These are phyloP conservation scores for Cucurbita maxima DNA, from an alignment of 306 rosid species.

Conservation along the genomic window DNA sequence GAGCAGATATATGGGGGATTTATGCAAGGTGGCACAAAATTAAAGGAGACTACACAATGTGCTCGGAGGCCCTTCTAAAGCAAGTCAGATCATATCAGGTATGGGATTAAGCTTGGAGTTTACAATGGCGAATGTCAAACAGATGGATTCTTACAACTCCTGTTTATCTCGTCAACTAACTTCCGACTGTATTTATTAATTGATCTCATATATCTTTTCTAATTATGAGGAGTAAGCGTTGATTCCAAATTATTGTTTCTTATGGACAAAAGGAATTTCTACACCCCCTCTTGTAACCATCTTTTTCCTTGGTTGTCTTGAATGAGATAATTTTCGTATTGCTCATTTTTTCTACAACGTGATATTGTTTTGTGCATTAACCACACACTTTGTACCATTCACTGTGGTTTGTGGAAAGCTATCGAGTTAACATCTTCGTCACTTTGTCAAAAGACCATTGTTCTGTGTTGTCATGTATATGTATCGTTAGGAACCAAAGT, in stretches of 20 bases:
- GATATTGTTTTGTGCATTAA: background rate
- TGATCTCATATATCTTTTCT: background rate
- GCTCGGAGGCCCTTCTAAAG: slow-evolving; percentile 83
- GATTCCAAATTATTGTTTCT: background rate
- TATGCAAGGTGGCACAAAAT: slow-evolving; percentile 90
- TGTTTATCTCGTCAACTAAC: background rate
- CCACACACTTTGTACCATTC: background rate
- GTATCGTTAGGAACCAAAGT: background rate
- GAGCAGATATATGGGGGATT: slow-evolving; percentile 68
- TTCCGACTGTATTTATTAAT: background rate
- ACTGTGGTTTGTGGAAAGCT: background rate
- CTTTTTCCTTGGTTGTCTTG: background rate
- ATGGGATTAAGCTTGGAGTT: slow-evolving; percentile 4
- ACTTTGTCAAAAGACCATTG: background rate
- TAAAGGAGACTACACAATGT: slow-evolving; percentile 74
- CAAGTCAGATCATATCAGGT: slow-evolving; percentile 98
- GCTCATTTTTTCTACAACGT: background rate
- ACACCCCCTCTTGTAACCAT: background rate
- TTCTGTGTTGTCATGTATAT: background rate
- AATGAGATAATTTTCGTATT: background rate
- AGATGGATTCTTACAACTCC: background rate
- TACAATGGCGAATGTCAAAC: background rate
- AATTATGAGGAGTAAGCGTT: background rate
- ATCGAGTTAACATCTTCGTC: background rate
- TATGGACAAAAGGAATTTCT: background rate